Conservation (phyloP, 208 protist species). For the Trypanosomatidae sp. region DNA sequence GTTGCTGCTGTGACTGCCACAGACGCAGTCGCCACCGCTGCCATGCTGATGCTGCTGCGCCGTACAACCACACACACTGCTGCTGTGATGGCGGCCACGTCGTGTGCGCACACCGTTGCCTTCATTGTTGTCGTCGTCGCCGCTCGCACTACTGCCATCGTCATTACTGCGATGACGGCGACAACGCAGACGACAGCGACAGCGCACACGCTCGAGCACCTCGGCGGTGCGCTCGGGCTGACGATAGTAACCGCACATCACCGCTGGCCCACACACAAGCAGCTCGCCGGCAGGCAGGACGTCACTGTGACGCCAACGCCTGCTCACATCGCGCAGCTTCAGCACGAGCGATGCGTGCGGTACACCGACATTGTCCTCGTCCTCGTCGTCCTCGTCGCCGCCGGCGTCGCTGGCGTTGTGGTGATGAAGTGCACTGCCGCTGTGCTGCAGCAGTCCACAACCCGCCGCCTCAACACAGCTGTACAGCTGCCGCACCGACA, state of each 20-base stretch:
- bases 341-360: constrained; percentile 48
- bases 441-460: constrained; percentile 17
- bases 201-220: constrained; percentile 21
- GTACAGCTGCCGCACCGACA: constrained; percentile 38
- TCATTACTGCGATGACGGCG: not conserved
- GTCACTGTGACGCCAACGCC: constrained; percentile 11
- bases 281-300: constrained; percentile 50
- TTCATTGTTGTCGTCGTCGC: too few relatives aligned
- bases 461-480: constrained; percentile 28
- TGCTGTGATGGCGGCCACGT: not conserved
- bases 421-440: too few relatives aligned
- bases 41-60: too few relatives aligned
- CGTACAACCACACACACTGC: not conserved
- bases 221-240: constrained; percentile 48
- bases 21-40: too few relatives aligned
- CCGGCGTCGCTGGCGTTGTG: too few relatives aligned
- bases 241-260: constrained; percentile 76
- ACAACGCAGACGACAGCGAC: not conserved
- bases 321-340: constrained; percentile 71
- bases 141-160: not conserved
- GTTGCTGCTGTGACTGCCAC: too few relatives aligned
- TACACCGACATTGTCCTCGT: constrained; percentile 21
- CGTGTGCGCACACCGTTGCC: not conserved
- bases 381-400: too few relatives aligned
- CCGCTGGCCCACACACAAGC: constrained; percentile 31